These are phyloP conservation scores for Sphagnum magellanicum DNA, from an alignment of 228 moss, liverwort and hornwort genomes.

Conservation along the genomic window DNA sequence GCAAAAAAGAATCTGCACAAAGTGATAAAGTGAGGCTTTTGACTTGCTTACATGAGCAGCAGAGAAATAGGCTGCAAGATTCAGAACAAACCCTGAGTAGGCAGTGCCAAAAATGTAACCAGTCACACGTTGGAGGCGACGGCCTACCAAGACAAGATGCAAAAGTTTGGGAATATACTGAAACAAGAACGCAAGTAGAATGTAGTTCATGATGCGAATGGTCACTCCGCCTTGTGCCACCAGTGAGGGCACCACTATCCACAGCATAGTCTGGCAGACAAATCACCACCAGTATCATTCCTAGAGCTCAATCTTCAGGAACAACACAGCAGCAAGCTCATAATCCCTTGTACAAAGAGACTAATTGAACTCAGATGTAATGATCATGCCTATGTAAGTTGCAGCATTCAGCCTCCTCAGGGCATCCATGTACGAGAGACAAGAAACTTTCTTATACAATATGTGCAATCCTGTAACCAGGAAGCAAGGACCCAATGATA, in stretches of 20 bases:
- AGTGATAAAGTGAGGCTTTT: not conserved
- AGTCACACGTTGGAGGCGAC: constrained; percentile 66
- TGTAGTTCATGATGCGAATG: constrained; percentile 35
- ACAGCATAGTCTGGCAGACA: constrained; percentile 47
- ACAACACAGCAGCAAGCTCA: not conserved
- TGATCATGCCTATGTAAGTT: too few species aligned
- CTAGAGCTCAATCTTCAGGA: not conserved
- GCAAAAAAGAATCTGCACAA: not conserved
- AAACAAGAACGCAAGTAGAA: constrained; percentile 46
- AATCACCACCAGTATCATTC: not conserved
- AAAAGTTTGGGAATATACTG: constrained; percentile 65
- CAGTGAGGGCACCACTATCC: constrained; percentile 45
- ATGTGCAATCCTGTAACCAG: too few species aligned
- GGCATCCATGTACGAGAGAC: not conserved
- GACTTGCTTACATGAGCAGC: constrained; percentile 49
- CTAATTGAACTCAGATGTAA: not conserved
- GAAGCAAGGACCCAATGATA: too few species aligned
- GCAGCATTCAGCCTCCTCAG: too few species aligned
- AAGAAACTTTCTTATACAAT: not conserved
- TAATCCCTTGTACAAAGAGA: not conserved
- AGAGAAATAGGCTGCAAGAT: constrained; percentile 50
- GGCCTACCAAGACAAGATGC: constrained; percentile 45
- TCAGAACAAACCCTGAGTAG: constrained; percentile 62
- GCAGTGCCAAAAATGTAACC: constrained; percentile 73
- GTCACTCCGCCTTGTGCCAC: constrained; percentile 30